A percentile compares a stretch with the other conserved stretches of the same genome.
Conservation (phyloP, 257 asterid species). For the Salvia hispanica region DNA sequence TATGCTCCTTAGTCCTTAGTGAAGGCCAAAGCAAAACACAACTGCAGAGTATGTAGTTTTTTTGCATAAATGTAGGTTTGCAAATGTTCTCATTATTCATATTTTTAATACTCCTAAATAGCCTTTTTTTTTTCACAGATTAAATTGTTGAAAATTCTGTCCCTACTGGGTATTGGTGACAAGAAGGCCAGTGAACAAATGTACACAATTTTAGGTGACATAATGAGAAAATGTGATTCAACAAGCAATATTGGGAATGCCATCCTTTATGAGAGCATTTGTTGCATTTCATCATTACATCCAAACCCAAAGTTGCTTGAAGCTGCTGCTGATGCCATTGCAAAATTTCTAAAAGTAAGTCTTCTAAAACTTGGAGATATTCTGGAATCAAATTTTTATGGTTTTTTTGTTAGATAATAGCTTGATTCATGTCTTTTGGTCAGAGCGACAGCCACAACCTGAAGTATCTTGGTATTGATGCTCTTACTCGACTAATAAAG, state of each 20-base stretch:
- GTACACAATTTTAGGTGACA: constrained; percentile 86
- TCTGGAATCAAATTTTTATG: constrained; percentile 10
- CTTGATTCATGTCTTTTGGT: constrained; percentile 35
- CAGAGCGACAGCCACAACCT: constrained; percentile 99
- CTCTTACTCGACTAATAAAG: constrained; percentile 94
- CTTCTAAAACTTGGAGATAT: constrained; percentile 29
- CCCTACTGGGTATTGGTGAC: constrained; percentile 80
- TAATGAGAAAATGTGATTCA: constrained; percentile 82
- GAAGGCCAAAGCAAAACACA: constrained; percentile 14
- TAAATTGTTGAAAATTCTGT: constrained; percentile 83
- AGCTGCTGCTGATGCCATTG: constrained; percentile 86
- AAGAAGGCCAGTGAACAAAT: constrained; percentile 93
- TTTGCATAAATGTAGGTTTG: constrained; percentile 21
- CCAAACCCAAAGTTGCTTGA: constrained; percentile 85
- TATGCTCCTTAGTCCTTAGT: constrained; percentile 3
- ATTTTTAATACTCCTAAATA: not conserved
- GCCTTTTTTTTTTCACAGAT: constrained; percentile 50
- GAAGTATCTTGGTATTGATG: constrained; percentile 97
- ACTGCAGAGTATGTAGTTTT: not conserved
- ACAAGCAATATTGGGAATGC: constrained; percentile 93
- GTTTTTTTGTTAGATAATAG: constrained; percentile 13
- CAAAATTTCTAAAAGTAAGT: constrained; percentile 84
- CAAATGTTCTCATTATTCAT: constrained; percentile 7
- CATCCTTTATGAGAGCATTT: constrained; percentile 86
- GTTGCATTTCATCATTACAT: constrained; percentile 85